phyloP scores from a whole-genome alignment of 1,139 yeast species.

The Kodamaea derodonti region DNA sequence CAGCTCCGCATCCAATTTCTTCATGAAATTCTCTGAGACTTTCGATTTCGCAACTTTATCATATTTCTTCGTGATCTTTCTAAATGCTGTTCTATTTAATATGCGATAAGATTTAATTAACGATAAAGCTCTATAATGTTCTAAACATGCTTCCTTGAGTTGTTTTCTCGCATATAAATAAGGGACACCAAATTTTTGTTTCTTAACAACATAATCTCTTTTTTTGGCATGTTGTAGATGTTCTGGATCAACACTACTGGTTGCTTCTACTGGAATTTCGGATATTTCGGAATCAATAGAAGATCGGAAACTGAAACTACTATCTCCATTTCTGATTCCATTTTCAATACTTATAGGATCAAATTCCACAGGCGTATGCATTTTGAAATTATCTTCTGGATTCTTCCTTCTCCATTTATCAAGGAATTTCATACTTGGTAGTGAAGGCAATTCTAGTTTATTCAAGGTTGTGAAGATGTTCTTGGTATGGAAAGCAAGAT shows the following conservation, averaged over 20 bases:
- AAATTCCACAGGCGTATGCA: slow-evolving; percentile 3
- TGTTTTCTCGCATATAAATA: slow-evolving; percentile 71
- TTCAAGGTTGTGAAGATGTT: slow-evolving; percentile 31
- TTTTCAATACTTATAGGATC: slow-evolving; percentile 23
- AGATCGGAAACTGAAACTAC: not conserved
- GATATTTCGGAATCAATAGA: slow-evolving; percentile 9
- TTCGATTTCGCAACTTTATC: slow-evolving; percentile 65
- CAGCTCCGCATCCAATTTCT: slow-evolving; percentile 47
- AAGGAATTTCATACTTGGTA: slow-evolving; percentile 50
- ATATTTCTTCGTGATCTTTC: slow-evolving; percentile 84
- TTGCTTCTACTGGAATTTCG: slow-evolving; percentile 3
- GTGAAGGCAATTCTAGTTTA: slow-evolving; percentile 53
- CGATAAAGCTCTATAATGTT: slow-evolving; percentile 76
- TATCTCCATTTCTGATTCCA: slow-evolving; percentile 35
- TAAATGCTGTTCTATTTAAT: slow-evolving; percentile 80
- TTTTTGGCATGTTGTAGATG: slow-evolving; percentile 19
- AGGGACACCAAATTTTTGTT: slow-evolving; percentile 45
- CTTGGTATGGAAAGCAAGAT: slow-evolving; percentile 31
- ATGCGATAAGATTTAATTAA: slow-evolving; percentile 72
- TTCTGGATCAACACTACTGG: slow-evolving; percentile 8
- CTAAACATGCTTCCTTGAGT: slow-evolving; percentile 72
- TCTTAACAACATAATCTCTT: slow-evolving; percentile 32
- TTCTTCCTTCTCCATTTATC: slow-evolving; percentile 19
- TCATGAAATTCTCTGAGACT: slow-evolving; percentile 54
- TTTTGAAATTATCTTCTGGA: slow-evolving; percentile 13